Evolutionary conservation across 495 filamentous ascomycete genomes (phyloP).

Genomic region (Saxophila tyrrhenica): DNA sequence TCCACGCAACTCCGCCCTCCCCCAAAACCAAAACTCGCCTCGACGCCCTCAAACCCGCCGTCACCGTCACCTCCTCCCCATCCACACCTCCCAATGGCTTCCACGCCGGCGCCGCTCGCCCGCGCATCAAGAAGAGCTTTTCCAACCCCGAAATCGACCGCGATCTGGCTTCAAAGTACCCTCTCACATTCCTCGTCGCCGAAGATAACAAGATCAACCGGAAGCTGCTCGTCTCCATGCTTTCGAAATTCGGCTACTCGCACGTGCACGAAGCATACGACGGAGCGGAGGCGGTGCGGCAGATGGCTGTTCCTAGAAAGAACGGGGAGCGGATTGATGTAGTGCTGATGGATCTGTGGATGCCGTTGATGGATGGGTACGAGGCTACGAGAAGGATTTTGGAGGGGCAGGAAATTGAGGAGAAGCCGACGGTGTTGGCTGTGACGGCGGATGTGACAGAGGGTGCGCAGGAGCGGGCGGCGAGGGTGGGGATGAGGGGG

Average conservation of each 20-base stretch:
- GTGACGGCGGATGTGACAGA: constrained; percentile 70
- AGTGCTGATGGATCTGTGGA: constrained; percentile 77
- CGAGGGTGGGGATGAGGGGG: constrained; percentile 59
- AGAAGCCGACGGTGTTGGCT: constrained; percentile 45
- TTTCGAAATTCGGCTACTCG: constrained; percentile 56
- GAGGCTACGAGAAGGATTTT: constrained; percentile 59
- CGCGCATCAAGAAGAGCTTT: constrained; percentile 11
- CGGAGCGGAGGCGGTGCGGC: constrained; percentile 58
- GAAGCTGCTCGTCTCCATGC: constrained; percentile 58
- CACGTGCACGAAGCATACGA: constrained; percentile 57
- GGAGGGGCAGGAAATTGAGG: constrained; percentile 34
- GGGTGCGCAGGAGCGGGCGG: constrained; percentile 51
- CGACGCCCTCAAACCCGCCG: neutral
- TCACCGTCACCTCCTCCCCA: constrained; percentile 5
- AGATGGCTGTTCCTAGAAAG: constrained; percentile 32
- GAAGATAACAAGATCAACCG: constrained; percentile 77
- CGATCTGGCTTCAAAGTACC: constrained; percentile 45
- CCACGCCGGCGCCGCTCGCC: neutral
- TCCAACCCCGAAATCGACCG: constrained; percentile 28
- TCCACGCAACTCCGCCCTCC: neutral
- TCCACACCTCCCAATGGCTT: neutral
- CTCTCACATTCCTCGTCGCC: constrained; percentile 60
- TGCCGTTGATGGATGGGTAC: constrained; percentile 75
- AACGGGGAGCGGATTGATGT: constrained; percentile 43
- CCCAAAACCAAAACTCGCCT: neutral